Conservation (phyloP, 805 yeast genomes). For the Dipodascopsis tothii region DNA sequence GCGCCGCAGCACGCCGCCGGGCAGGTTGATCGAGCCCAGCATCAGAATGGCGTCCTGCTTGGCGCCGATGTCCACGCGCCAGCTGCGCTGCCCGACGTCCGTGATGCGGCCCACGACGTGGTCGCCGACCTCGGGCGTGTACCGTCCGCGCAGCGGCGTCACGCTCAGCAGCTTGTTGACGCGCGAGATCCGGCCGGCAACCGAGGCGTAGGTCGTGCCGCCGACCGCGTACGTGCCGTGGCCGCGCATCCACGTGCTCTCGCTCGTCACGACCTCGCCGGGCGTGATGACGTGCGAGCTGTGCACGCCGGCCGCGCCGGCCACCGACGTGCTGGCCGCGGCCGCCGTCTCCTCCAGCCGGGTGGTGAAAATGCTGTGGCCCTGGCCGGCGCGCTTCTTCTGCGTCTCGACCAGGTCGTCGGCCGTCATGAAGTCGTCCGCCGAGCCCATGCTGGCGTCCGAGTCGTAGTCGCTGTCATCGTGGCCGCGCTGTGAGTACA, state of each 20-base stretch:
- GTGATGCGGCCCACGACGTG: constrained; percentile 89
- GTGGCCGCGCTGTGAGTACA: background rate
- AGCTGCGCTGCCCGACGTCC: constrained; percentile 86
- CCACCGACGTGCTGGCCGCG: no score
- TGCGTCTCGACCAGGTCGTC: background rate
- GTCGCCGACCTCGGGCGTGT: constrained; percentile 92
- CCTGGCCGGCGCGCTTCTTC: background rate
- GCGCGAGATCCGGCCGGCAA: constrained; percentile 80
- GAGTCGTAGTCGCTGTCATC: constrained; percentile 19
- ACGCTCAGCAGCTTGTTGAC: constrained; percentile 85
- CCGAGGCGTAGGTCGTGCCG: constrained; percentile 65
- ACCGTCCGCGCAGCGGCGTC: constrained; percentile 75
- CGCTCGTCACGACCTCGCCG: constrained; percentile 92
- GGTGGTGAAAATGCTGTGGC: background rate
- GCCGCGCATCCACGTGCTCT: constrained; percentile 96
- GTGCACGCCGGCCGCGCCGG: constrained; percentile 11
- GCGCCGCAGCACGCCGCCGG: constrained; percentile 92
- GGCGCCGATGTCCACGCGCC: constrained; percentile 97
- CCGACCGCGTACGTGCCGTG: constrained; percentile 86
- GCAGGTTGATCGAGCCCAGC: constrained; percentile 92
- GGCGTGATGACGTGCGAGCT: constrained; percentile 67
- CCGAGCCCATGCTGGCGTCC: constrained; percentile 5
- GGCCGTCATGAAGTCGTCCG: background rate
- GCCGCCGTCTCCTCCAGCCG: background rate
- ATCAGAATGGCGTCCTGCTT: constrained; percentile 83